Base-by-base conservation (phyloP, 345 rosid species). In the Murraya paniculata region DNA sequence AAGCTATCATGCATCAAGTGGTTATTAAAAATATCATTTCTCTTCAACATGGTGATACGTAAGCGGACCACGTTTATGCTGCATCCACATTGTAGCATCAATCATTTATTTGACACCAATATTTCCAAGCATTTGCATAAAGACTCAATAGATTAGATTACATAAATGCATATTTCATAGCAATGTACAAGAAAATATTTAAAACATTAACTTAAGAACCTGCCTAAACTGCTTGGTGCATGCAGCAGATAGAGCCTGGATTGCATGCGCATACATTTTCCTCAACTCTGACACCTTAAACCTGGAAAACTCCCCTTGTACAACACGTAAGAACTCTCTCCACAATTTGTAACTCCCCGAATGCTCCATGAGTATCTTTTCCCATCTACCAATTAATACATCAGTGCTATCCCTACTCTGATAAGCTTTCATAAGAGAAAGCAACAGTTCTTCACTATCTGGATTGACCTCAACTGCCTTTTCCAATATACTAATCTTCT, bases 151-250 rank as follows among this genome's bases (percentile, higher is more conserved):
- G 28, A 55, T 3, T 41, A 38, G 27, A 8, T 57, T 36, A 36
- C 13, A 7, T 18, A 38, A 30, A 39, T 2, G 10, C 67, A 48
- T 36, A 36, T 38, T 16, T 8, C 22, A 59, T 21, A 39, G 24
- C 30, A 67, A 25, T 1, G 28, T 5, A 56, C 21, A 79, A 76
- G 57, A 79, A 77, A 53, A 53, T 79, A 22, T 67, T 72, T 65
- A 79, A 67, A 30, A 75, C 66, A 83, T 48, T 73, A 84, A 82
- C 82, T 78, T 81, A 84, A 92, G 91, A 90, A 92, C 99, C 99
- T 95, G 98, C 97, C 97, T 94, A 91, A 83, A 86, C 88, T 89
- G 98, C 97, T 86, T 89, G 90, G 81, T 86, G 92, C 90, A 84
- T 64, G 95, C 87, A 74, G 93, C 78, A 81, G 91, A 89, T 77